Base-by-base conservation (phyloP, 2,329 filamentous ascomycete genomes). In the Scytalidium lignicola region DNA sequence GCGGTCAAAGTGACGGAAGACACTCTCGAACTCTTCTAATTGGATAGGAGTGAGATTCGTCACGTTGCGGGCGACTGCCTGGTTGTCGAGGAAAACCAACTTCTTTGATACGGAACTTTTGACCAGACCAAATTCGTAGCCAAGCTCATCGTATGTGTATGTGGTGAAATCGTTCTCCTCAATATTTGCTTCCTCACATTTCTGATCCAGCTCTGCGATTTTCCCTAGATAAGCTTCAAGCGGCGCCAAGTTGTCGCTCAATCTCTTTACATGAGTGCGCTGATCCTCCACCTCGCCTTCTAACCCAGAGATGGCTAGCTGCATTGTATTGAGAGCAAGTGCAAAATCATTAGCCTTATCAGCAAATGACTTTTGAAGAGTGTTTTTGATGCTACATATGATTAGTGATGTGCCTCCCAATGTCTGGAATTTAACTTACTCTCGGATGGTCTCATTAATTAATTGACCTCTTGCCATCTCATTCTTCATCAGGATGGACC, bases 141-240 rank as follows among this genome's bases (percentile, higher is more conserved):
- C 83, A 40, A 99, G 78, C 70, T 99, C 93, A 65, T 99, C 93
- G 67, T 97, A 93, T 9, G 92, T 96, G 70, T 97, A 97, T 8
- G 92, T 97, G n/a, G 93, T 99, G 68, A 93, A 97, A 72, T 99
- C 93, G 68, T 99, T 99, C 64, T 99, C 93, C 69, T 99, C 93
- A 55, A 99, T 96, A 66, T 99, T 97, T 54, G 93, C 93, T 72
- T 97, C 92, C 52, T 85, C 80, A 66, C 93, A 99, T 70, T 96
- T 90, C 55, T 83, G 82, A 63, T 96, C 91, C 43, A 97, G 79
- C 10, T 82, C 82, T 13, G 83, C 88, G 63, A 99, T 96, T 55
- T 90, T 88, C 55, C 89, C 84, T 39, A 99, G 78, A 65, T 95
- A 99, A 52, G 88, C 82, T 60, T 96, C 90, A n/a, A 99, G 77